Evolutionary conservation across 1,139 yeast genomes (phyloP).

Genomic region (Saccharomyces hybrid): DNA sequence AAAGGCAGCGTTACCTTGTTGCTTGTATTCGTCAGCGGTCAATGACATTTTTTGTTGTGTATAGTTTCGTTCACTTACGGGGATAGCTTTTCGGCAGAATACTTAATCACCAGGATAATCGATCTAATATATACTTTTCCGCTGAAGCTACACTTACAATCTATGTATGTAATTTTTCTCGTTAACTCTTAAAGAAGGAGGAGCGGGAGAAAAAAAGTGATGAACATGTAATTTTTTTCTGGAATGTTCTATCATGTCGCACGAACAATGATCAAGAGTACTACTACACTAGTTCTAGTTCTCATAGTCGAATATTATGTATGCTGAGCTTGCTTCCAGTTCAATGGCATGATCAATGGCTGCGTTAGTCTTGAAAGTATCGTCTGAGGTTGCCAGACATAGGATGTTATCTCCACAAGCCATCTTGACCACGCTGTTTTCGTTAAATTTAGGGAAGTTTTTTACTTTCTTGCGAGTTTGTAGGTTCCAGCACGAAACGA

Average conservation of each 20-base stretch:
- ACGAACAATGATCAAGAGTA: neutral
- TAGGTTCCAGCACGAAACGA: conserved; percentile 65
- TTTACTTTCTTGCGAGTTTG: conserved; percentile 48
- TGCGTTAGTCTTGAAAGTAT: conserved; percentile 39
- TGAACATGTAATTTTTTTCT: conserved; percentile 7
- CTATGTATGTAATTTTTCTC: conserved; percentile 4
- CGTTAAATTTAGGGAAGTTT: conserved; percentile 47
- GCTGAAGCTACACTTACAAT: neutral
- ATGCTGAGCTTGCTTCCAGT: conserved; percentile 22
- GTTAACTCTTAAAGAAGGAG: neutral
- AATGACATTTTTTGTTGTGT: conserved; percentile 16
- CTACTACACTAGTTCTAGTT: neutral
- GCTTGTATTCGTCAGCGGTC: conserved; percentile 68
- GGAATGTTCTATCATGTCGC: conserved; percentile 12
- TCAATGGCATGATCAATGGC: conserved; percentile 17
- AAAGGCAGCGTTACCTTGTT: conserved; percentile 86
- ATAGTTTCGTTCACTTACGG: neutral
- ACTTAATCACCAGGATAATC: neutral
- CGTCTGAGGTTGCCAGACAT: conserved; percentile 61
- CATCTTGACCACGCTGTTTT: conserved; percentile 43
- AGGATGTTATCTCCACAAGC: conserved; percentile 37
- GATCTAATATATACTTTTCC: neutral
- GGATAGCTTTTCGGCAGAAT: neutral
- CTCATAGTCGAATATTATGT: conserved; percentile 10
- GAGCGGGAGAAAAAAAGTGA: conserved; percentile 3